Base-by-base conservation (phyloP, 805 yeast species). In the Wickerhamiella spandovensis region DNA sequence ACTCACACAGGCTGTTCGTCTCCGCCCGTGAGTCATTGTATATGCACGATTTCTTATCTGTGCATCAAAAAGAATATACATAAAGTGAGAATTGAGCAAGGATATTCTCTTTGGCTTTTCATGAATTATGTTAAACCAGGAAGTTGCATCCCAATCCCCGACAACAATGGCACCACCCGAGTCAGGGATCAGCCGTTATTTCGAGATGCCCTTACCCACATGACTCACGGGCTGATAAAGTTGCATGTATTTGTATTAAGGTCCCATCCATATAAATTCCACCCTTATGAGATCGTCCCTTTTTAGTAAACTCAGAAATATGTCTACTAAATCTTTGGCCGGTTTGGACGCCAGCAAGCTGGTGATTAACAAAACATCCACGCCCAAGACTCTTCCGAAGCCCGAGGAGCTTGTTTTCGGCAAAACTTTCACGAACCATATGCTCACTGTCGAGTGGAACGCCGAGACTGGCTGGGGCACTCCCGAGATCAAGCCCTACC, bases 401-500 rank as follows among this genome's bases (percentile, higher is more conserved):
- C 76, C 80, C 53, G 81, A 80, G 21, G 60, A 80, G 59, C 73
- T 84, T 55, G 78, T 77, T 42, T 84, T 84, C 62, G 92, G 90
- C 54, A 74, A 78, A 58, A 63, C 78, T 4, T 88, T 89, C 74
- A 84, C 96, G 48, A 78, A 79, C 63, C 97, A 90, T 65, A 90
- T 90, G 86, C 72, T 90, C 64, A 78, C 83, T 60, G 70, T 87
- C 48, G 88, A 86, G 64, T 92, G 97, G 95, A 77, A 78, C 52
- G 71, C 72, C 28, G 72, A 73, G 50, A 62, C 68, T 2, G 97
- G 97, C 47, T 90, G 98, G 98, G 82, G 72, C 10, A 68, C 77
- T n/a, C 97, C 98, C 44, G 77, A 77, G 64, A 89, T 90, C 66
- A 77, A 77, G 57, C 97, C 97, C 22, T 88, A 85, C 65, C 89